These are phyloP conservation scores for Kurtzmaniella natalensis DNA, from an alignment of 1,139 yeast genomes.

Conservation along the genomic window DNA sequence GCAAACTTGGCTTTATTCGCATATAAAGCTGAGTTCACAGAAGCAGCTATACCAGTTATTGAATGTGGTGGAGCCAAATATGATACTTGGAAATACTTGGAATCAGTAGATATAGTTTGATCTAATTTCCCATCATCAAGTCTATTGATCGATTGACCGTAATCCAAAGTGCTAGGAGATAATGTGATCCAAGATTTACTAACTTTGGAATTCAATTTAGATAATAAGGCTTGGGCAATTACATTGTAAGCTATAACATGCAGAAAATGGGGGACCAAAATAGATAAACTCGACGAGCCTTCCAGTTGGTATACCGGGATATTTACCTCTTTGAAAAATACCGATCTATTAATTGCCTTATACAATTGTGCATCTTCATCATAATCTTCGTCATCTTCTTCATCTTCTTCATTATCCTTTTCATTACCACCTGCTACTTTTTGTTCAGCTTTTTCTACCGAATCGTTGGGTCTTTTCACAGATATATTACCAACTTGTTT, in stretches of 20 bases:
- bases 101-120: constrained; percentile 9
- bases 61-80: constrained; percentile 50
- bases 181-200: constrained; percentile 25
- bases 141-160: constrained; percentile 25
- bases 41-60: constrained; percentile 48
- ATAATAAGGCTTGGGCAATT: constrained; percentile 21
- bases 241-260: constrained; percentile 29
- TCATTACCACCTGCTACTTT: constrained; percentile 3
- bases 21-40: constrained; percentile 30
- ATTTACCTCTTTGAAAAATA: neutral
- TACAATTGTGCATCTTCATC: constrained; percentile 58
- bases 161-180: constrained; percentile 33
- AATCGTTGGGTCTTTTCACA: too few relatives aligned
- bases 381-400: constrained; percentile 29
- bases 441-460: constrained; percentile 13
- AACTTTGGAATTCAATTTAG: constrained; percentile 10
- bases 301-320: constrained; percentile 12
- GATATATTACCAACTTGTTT: too few relatives aligned
- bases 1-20: constrained; percentile 12
- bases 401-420: constrained; percentile 4
- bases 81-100: constrained; percentile 21
- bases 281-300: neutral
- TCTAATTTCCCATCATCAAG: constrained; percentile 12
- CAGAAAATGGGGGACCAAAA: constrained; percentile 29
- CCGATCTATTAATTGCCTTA: constrained; percentile 19